Percentiles rank a stretch among this genome's conserved stretches.
Evolutionary conservation across 345 rosid species (phyloP).

Genomic region (Sisymbrium irio): DNA sequence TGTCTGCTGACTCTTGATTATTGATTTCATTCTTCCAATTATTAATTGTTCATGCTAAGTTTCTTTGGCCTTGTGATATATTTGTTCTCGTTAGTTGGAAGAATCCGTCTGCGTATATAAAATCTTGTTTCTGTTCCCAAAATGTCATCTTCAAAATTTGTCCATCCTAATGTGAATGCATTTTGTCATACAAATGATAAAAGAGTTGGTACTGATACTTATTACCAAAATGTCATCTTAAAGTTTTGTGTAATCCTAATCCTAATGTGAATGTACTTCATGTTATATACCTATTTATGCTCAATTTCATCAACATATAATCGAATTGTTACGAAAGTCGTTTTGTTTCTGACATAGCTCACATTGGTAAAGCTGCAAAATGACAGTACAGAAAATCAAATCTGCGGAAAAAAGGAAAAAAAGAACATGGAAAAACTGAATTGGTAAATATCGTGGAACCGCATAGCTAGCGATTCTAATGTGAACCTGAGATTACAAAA

Average conservation of each 20-base stretch:
- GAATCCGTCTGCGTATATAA: background rate
- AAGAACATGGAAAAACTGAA: background rate
- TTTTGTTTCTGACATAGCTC: background rate
- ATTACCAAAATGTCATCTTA: background rate
- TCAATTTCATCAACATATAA: background rate
- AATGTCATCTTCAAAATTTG: background rate
- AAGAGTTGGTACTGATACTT: background rate
- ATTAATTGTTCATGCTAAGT: background rate
- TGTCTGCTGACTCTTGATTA: background rate
- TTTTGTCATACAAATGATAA: background rate
- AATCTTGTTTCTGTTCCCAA: background rate
- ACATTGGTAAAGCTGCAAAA: background rate
- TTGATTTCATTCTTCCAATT: slow-evolving; percentile 1
- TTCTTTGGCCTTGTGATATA: background rate
- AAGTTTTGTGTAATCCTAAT: too few relatives aligned
- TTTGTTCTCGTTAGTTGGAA: background rate
- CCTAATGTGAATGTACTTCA: background rate
- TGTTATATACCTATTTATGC: background rate
- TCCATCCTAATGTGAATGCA: background rate
- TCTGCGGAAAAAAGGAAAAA: background rate
- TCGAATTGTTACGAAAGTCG: background rate
- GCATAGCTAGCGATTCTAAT: background rate
- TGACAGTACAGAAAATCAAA: background rate
- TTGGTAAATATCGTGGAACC: background rate
- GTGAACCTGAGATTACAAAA: background rate